Evolutionary conservation across 345 rosid species (phyloP), one percentile per base, ranked within the genome.

Genomic region (Passiflora organensis): DNA sequence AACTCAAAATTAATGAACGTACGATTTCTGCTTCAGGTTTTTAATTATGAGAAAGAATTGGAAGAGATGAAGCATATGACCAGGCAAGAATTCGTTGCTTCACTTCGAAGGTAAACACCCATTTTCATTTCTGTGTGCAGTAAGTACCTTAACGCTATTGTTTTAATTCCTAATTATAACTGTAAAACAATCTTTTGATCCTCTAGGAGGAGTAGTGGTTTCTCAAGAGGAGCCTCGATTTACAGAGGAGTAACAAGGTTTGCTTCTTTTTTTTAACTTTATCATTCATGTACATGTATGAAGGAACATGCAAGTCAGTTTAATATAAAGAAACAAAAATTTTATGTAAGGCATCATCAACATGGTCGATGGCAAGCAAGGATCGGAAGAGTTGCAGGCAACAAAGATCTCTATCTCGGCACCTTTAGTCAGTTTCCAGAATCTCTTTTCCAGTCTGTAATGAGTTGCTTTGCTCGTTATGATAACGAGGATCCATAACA

Each of bases 291-390:
- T 17, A 44, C 2, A n/a, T n/a, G n/a, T n/a, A n/a, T n/a, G n/a
- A n/a, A n/a, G n/a, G n/a, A n/a, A n/a, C n/a, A n/a, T n/a, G n/a
- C n/a, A n/a, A n/a, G n/a, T n/a, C n/a, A n/a, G n/a, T n/a, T n/a
- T n/a, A n/a, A n/a, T n/a, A n/a, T n/a, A n/a, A n/a, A n/a, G n/a
- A n/a, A n/a, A n/a, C n/a, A n/a, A n/a, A n/a, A n/a, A n/a, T n/a
- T n/a, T n/a, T n/a, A n/a, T n/a, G n/a, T 67, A 59, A 91, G 96
- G 76, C 98, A 91, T 58, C 96, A 91, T 80, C 98, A 91, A 70
- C 98, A 91, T 50, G 96, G 98, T 56, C 63, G 98, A 55, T 91
- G 98, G 96, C 98, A 91, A 63, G 98, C 98, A 32, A 82, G 98
- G 55, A 91, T 91, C 0, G 98, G 98, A 10, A 78, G 98, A 71